Conservation (phyloP, 2,329 filamentous ascomycete genomes). For the Magnaporthiopsis rhizophila region DNA sequence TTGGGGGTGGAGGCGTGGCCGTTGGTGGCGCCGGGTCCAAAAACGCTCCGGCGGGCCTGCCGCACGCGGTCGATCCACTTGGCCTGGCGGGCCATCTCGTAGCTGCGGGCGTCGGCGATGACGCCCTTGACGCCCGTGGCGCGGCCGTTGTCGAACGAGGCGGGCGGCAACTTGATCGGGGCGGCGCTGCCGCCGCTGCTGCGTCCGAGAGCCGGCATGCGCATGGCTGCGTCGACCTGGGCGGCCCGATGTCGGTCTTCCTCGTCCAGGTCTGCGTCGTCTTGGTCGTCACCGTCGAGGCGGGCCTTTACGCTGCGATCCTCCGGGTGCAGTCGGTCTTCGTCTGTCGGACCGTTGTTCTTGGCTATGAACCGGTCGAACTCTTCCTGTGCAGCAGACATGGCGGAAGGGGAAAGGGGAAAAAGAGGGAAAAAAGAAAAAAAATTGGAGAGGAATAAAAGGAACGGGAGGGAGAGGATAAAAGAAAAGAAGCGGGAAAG, state of each 20-base stretch:
- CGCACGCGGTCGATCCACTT: constrained; percentile 47
- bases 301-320: constrained; percentile 37
- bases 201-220: constrained; percentile 49
- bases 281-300: constrained; percentile 26
- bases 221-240: constrained; percentile 57
- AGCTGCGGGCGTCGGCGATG: constrained; percentile 74
- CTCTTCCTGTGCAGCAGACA: constrained; percentile 58
- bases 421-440: constrained; percentile 5
- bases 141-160: constrained; percentile 56
- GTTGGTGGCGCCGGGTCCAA: constrained; percentile 31
- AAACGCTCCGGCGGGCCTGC: constrained; percentile 46
- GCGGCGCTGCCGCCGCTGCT: constrained; percentile 30
- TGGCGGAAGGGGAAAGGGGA: constrained; percentile 26
- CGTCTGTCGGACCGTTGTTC: constrained; percentile 32
- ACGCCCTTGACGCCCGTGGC: constrained; percentile 81
- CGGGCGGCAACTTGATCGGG: constrained; percentile 53
- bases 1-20: constrained; percentile 13
- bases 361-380: constrained; percentile 55
- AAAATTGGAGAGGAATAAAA: neutral
- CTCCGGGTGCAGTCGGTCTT: constrained; percentile 46
- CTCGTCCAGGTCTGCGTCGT: constrained; percentile 45
- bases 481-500: neutral
- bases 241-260: constrained; percentile 45
- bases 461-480: neutral
- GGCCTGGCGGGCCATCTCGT: constrained; percentile 55